Conservation (phyloP, 2,329 filamentous ascomycete species). For the Fusarium metavorans region DNA sequence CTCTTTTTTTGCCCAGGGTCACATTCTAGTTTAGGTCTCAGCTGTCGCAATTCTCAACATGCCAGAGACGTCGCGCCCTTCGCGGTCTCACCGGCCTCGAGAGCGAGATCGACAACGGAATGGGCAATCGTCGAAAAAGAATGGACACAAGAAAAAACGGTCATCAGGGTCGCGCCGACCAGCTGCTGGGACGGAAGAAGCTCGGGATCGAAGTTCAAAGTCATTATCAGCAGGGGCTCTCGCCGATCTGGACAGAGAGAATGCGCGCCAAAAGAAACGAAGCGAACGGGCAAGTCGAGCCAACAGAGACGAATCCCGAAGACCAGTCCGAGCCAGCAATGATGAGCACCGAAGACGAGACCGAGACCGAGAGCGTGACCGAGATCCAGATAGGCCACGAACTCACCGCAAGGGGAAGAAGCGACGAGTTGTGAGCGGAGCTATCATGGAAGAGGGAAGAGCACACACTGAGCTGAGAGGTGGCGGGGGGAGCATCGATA, state of each 20-base stretch:
- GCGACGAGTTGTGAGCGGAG: slow-evolving; percentile 76
- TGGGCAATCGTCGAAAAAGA: slow-evolving; percentile 47
- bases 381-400: slow-evolving; percentile 46
- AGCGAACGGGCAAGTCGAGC: slow-evolving; percentile 30
- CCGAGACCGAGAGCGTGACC: slow-evolving; percentile 38
- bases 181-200: slow-evolving; percentile 51
- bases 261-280: slow-evolving; percentile 60
- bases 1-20: slow-evolving; percentile 20
- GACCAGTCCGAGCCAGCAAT: slow-evolving; percentile 28
- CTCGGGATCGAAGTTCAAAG: slow-evolving; percentile 43
- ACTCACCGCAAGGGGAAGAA: slow-evolving; percentile 60
- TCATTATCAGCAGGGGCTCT: slow-evolving; percentile 67
- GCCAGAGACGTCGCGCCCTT: slow-evolving; percentile 50
- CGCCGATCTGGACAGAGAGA: slow-evolving; percentile 73
- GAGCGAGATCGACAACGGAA: slow-evolving; percentile 43
- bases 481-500: slow-evolving; percentile 55
- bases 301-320: slow-evolving; percentile 49
- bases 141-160: slow-evolving; percentile 52
- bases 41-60: slow-evolving; percentile 42
- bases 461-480: slow-evolving; percentile 56
- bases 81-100: slow-evolving; percentile 42
- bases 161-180: slow-evolving; percentile 48
- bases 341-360: slow-evolving; percentile 39
- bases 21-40: slow-evolving; percentile 42
- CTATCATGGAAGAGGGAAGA: slow-evolving; percentile 76